These are phyloP conservation scores for Arabidopsis suecica DNA, from an alignment of 345 rosid genomes.

Conservation along the genomic window DNA sequence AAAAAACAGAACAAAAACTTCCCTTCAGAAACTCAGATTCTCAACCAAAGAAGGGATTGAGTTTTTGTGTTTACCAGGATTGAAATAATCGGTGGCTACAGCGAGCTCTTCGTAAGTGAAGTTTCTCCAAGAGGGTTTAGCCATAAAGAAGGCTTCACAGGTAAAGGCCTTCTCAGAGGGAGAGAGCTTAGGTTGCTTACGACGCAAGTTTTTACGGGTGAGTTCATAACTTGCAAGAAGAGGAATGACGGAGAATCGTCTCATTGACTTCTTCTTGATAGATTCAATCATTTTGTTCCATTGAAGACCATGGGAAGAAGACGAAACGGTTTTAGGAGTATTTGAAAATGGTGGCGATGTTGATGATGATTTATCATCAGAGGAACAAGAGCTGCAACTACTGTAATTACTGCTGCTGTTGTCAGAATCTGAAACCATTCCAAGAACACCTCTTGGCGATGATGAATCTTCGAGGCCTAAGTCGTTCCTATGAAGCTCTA, in stretches of 20 bases:
- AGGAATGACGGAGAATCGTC: constrained; percentile 58
- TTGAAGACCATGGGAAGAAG: constrained; percentile 45
- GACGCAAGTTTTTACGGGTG: constrained; percentile 55
- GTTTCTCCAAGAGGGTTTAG: constrained; percentile 77
- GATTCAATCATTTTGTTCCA: constrained; percentile 64
- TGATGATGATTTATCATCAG: constrained; percentile 47
- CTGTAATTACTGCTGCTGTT: constrained; percentile 45
- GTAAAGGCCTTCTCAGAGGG: constrained; percentile 50
- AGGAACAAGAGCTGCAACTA: constrained; percentile 46
- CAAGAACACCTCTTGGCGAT: constrained; percentile 66
- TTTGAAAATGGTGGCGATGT: constrained; percentile 26
- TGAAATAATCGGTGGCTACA: constrained; percentile 68
- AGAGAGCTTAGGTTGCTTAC: constrained; percentile 52
- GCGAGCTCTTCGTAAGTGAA: constrained; percentile 70
- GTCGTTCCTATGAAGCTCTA: constrained; percentile 40
- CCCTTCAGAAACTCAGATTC: constrained; percentile 20
- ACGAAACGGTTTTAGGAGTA: constrained; percentile 27
- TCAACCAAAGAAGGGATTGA: no score
- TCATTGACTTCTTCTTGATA: constrained; percentile 60
- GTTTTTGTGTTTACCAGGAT: constrained; percentile 52
- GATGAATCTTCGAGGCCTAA: constrained; percentile 46
- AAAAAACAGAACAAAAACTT: not conserved
- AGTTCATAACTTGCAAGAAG: constrained; percentile 51
- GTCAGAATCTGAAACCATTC: constrained; percentile 52
- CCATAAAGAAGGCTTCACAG: constrained; percentile 40